phyloP scores from a whole-genome alignment of 192 early-diverging fungal genomes.

The Lobulomyces angularis region DNA sequence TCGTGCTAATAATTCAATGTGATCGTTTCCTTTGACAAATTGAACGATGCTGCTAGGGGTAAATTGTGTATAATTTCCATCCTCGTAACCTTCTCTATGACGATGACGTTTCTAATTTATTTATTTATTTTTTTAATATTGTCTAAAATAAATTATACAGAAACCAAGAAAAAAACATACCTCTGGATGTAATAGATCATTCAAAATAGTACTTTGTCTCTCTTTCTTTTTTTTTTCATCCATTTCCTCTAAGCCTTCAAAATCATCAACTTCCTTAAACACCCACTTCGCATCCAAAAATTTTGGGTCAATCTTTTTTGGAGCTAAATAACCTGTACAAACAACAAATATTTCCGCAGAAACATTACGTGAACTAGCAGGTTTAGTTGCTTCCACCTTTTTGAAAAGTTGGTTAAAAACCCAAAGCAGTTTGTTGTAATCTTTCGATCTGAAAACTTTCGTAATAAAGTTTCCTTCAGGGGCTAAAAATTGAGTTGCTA shows the following conservation, averaged over 20 bases:
- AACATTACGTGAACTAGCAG: slow-evolving; percentile 90
- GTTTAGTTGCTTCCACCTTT: slow-evolving; percentile 97
- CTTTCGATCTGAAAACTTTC: slow-evolving; percentile 97
- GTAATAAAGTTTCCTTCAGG: slow-evolving; percentile 93
- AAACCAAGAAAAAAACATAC: slow-evolving; percentile 9
- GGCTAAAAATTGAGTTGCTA: slow-evolving; percentile 83
- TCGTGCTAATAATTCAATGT: slow-evolving; percentile 61
- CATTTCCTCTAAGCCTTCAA: slow-evolving; percentile 25
- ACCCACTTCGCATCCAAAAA: slow-evolving; percentile 88
- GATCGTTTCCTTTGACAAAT: slow-evolving; percentile 68
- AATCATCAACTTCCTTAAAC: slow-evolving; percentile 79
- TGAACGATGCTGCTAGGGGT: slow-evolving; percentile 60
- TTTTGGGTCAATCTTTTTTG: slow-evolving; percentile 86
- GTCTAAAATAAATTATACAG: background rate
- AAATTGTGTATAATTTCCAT: slow-evolving; percentile 85
- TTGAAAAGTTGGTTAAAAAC: slow-evolving; percentile 94
- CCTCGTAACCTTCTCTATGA: slow-evolving; percentile 92
- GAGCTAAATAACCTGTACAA: slow-evolving; percentile 82
- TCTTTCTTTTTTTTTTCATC: slow-evolving; percentile 40
- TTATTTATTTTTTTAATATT: background rate
- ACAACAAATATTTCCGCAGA: slow-evolving; percentile 99
- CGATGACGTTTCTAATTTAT: slow-evolving; percentile 58
- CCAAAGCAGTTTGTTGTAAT: slow-evolving; percentile 99
- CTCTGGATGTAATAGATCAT: slow-evolving; percentile 85
- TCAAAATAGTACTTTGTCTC: slow-evolving; percentile 28